These are phyloP conservation scores for Aspergillus baeticus DNA, from an alignment of 495 filamentous ascomycete species.

Conservation along the genomic window DNA sequence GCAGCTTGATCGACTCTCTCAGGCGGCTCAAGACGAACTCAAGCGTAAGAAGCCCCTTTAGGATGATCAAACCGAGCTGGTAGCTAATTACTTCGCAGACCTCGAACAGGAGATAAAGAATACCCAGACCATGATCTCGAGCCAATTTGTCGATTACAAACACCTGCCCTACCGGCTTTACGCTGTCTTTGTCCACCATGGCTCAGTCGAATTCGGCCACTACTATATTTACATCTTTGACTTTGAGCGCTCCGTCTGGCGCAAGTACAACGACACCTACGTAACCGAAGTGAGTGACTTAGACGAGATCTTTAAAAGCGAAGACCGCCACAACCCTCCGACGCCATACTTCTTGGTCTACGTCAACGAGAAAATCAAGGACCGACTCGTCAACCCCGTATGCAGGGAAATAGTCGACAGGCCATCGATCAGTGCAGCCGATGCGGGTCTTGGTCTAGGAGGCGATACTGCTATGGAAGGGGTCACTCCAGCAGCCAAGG, in stretches of 20 bases:
- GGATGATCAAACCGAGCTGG: neutral
- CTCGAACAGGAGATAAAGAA: conserved; percentile 51
- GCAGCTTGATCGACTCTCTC: conserved; percentile 34
- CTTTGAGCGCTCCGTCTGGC: conserved; percentile 77
- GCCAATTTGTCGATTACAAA: conserved; percentile 57
- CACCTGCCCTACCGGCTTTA: conserved; percentile 78
- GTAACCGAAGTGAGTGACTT: conserved; percentile 67
- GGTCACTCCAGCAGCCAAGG: conserved; percentile 13
- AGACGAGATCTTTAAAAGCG: conserved; percentile 64
- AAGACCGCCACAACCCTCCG: conserved; percentile 56
- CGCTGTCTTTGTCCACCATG: conserved; percentile 89
- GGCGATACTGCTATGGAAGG: conserved; percentile 19
- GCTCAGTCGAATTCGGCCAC: conserved; percentile 69
- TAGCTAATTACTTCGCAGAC: conserved; percentile 24
- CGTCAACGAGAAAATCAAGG: conserved; percentile 62
- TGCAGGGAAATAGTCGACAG: conserved; percentile 42
- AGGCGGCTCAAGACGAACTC: conserved; percentile 35
- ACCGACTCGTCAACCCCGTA: conserved; percentile 60
- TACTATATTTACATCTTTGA: conserved; percentile 98
- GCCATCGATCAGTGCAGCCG: conserved; percentile 16
- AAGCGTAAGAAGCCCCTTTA: conserved; percentile 27
- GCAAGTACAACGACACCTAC: conserved; percentile 87
- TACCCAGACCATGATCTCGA: conserved; percentile 51
- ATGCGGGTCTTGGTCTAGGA: neutral
- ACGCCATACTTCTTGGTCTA: conserved; percentile 92